Conservation (phyloP, 148 eudicot species). For the Vaccinium corymbosum region DNA sequence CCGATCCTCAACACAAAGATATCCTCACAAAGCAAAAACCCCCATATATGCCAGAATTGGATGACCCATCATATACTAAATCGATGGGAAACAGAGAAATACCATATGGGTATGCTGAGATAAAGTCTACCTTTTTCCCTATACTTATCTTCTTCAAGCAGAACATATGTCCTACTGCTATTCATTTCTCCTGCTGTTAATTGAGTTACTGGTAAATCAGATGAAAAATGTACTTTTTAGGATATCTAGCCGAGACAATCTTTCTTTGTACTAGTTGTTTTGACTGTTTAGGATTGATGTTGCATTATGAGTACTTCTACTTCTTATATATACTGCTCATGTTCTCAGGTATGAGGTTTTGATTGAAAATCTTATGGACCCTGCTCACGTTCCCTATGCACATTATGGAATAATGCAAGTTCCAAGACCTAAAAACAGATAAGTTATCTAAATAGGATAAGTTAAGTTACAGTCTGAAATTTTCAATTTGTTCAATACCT, state of each 20-base stretch:
- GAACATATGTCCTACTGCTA: not conserved
- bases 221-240: not conserved
- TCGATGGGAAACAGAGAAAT: conserved; percentile 59
- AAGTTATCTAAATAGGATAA: conserved; percentile 4
- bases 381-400: conserved; percentile 90
- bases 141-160: not conserved
- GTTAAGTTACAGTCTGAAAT: not conserved
- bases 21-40: conserved; percentile 48
- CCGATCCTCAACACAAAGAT: conserved; percentile 47
- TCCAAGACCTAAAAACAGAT: conserved; percentile 37
- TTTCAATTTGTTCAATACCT: not conserved
- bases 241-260: not conserved
- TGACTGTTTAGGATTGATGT: not conserved
- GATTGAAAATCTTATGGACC: conserved; percentile 93
- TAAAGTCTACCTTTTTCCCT: not conserved
- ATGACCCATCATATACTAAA: conserved; percentile 65
- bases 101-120: conserved; percentile 55
- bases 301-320: conserved; percentile 5
- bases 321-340: conserved; percentile 12
- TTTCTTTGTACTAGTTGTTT: not conserved
- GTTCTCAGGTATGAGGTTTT: conserved; percentile 73
- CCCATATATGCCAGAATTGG: conserved; percentile 64
- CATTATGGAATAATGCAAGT: conserved; percentile 67
- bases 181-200: not conserved
- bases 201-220: not conserved